Base-by-base conservation (phyloP, 352 stramenopile species). In the Pythium vanterpoolii region DNA sequence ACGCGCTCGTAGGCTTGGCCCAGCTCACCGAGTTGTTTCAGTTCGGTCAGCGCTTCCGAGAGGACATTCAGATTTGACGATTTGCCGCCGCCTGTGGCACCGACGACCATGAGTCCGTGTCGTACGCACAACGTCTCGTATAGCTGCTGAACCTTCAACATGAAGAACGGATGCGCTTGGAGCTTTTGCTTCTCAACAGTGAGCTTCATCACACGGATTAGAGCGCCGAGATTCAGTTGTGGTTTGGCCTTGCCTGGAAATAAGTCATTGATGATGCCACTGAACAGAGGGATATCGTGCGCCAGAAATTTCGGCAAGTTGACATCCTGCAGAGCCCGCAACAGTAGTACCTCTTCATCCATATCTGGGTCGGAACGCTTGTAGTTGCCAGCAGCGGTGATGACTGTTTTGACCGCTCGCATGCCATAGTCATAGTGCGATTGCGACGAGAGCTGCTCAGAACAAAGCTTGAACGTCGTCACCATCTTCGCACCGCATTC, bases 41-140 rank as follows among this genome's bases (percentile, higher is more conserved):
- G 84, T 56, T 96, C 85, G 4, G 87, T 89, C 10, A 98, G 68
- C 1, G 90, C 93, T 21, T 96, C 87, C 16, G 89, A 93, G 0
- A 98, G 77, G 4, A 97, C 87, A 18, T 91, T 73, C 18, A 98
- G 87, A 46, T 95, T 96, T 54, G 68, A 85, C 0, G 83, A 96
- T 62, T 98, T 98, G 11, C 93, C 93, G 11, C 84, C 89, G 19
- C 89, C 85, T 6, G 93, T 97, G 10, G 90, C 77, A 5, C 95
- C 93, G 3, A 98, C 95, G 3, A 98, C 83, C 95, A 98, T 98
- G 50, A 98, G 92, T 30, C 95, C 96, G 68, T 98, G 95, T 16
- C 95, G 84, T 14, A 98, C 96, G 13, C 95, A 76, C 30, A 98
- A 93, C 7, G 90, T 98, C 66, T 98, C 94, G 63, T 98, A 98